Conservation (phyloP, 192 early-diverging fungal species). For the Podila epigama region DNA sequence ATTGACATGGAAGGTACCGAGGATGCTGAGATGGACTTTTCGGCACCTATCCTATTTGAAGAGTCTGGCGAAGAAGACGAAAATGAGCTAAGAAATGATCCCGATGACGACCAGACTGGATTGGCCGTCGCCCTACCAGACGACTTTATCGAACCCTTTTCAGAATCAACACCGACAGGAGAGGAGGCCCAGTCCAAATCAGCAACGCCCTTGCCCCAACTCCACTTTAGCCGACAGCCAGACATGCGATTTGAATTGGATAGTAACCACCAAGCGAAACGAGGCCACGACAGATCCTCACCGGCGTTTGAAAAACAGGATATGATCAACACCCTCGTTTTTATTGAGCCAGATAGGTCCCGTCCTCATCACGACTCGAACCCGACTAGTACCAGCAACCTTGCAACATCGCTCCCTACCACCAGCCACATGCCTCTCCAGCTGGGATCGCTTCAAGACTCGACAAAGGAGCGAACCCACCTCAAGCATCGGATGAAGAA, state of each 20-base stretch:
- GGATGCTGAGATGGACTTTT: conserved; percentile 49
- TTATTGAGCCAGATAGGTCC: conserved; percentile 37
- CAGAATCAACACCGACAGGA: conserved; percentile 17
- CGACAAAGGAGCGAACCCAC: conserved; percentile 1
- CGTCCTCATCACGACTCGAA: conserved; percentile 5
- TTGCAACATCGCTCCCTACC: conserved; percentile 34
- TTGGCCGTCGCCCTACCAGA: conserved; percentile 38
- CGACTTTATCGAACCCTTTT: conserved; percentile 40
- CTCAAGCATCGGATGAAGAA: conserved; percentile 33
- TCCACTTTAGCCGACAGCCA: conserved; percentile 18
- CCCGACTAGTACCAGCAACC: background rate
- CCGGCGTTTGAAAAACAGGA: conserved; percentile 13
- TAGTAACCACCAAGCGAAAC: background rate
- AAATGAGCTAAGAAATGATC: background rate
- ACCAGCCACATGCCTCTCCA: conserved; percentile 26
- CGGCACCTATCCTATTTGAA: conserved; percentile 46
- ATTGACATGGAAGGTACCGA: conserved; percentile 52
- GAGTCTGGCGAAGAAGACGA: conserved; percentile 32
- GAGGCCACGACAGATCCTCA: conserved; percentile 20
- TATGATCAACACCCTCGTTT: conserved; percentile 39
- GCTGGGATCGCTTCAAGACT: background rate
- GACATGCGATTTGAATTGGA: conserved; percentile 29
- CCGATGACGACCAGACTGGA: conserved; percentile 27
- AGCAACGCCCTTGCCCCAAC: conserved; percentile 22
- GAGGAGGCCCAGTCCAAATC: conserved; percentile 22